Evolutionary conservation across 2,329 filamentous ascomycete species (phyloP).

Genomic region (Chaetomium strumarium): DNA sequence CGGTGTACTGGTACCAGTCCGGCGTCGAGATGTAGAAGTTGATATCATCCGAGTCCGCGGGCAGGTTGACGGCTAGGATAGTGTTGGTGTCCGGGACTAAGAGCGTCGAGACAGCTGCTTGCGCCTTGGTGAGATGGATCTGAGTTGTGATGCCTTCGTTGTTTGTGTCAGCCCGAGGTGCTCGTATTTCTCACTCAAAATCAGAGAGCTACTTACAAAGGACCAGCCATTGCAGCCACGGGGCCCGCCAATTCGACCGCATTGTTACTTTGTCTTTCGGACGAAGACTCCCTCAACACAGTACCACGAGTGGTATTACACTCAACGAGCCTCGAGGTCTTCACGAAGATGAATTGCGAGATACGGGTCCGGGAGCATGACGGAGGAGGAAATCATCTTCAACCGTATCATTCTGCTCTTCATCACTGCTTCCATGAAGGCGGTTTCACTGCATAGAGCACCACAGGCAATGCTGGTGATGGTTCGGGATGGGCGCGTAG

Average conservation of each 20-base stretch:
- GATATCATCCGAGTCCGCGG: constrained; percentile 23
- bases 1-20: constrained; percentile 24
- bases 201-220: constrained; percentile 3
- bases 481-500: neutral
- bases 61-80: constrained; percentile 24
- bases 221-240: constrained; percentile 4
- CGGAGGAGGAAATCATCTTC: too few species aligned
- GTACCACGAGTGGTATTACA: neutral
- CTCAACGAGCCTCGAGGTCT: too few species aligned
- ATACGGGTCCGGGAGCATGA: too few species aligned
- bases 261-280: neutral
- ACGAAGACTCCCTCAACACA: neutral
- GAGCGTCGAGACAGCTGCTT: constrained; percentile 19
- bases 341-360: too few species aligned
- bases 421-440: too few species aligned
- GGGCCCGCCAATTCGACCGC: neutral
- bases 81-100: constrained; percentile 23
- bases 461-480: neutral
- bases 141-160: constrained; percentile 9
- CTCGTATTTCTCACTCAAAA: neutral
- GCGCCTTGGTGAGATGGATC: constrained; percentile 3
- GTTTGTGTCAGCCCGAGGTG: neutral
- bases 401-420: too few species aligned
- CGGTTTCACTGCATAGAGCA: too few species aligned
- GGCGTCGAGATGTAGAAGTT: constrained; percentile 25